Base-by-base conservation (phyloP, 108 stramenopile species). In the Nannochloropsis gaditana region DNA sequence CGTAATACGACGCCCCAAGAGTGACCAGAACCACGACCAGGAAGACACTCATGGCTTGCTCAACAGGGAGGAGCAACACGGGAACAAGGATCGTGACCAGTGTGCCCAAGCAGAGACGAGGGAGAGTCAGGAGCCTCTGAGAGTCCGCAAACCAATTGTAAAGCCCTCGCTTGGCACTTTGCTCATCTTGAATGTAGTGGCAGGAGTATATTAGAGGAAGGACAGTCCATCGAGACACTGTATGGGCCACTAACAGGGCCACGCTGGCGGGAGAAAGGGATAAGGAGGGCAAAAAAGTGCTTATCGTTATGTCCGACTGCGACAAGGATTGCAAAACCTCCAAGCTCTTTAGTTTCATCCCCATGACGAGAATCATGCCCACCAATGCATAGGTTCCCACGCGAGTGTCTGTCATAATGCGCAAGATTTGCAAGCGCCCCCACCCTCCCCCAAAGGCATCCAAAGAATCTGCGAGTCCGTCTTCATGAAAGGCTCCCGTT, bases 401-500 rank as follows among this genome's bases (percentile, higher is more conserved):
- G 5, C 94, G 88, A 41, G 93, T 91, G 84, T 95, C 94, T 10
- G 93, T 92, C 94, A 95, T 95, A 83, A 95, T 95, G 45, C 89
- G 91, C 15, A 95, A 86, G 43, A 95, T 92, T 88, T 95, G 94
- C 31, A 83, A 80, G 47, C 87, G 87, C 1, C 89, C 90, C 94
- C 94, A 95, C 10, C 94, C 94, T 59, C 94, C 94, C 9, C 94
- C 94, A 2, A 93, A 89, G 11, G 89, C 88, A 31, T 79, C 85
- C 5, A 90, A 87, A 11, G 88, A 87, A 84, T 94, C 94, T 1
- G 93, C 91, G 59, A 94, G 84, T 59, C 94, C 94, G 90, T 95
- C 94, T 84, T 95, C 94, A 80, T 94, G 94, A 73, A 95, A 93
- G 84, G 93, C 94, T 9, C 93, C 93, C 41, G 93, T 95, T 2